These are phyloP conservation scores for Stagonosporopsis vannaccii DNA, from an alignment of 2,329 filamentous ascomycete species.

Conservation along the genomic window DNA sequence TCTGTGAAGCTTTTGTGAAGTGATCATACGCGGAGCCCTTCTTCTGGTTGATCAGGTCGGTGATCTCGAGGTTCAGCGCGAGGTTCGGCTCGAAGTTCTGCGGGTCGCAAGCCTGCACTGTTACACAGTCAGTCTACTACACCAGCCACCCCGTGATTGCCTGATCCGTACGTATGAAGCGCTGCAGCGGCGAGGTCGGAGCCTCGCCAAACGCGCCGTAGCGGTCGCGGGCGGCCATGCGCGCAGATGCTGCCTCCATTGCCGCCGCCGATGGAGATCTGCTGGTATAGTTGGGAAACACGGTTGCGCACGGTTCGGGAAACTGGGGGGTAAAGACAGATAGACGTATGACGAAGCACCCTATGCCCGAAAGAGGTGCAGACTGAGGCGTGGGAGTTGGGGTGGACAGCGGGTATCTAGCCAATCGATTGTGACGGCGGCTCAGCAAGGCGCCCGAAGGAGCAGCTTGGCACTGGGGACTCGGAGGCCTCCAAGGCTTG, in stretches of 20 bases:
- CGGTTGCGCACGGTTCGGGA: slow-evolving; percentile 19
- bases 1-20: background rate
- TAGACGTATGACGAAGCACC: slow-evolving; percentile 21
- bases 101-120: slow-evolving; percentile 90
- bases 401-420: slow-evolving; percentile 12
- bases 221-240: slow-evolving; percentile 93
- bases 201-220: slow-evolving; percentile 83
- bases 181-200: slow-evolving; percentile 84
- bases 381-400: slow-evolving; percentile 16
- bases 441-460: background rate
- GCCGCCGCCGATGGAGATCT: slow-evolving; percentile 28
- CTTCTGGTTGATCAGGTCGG: slow-evolving; percentile 95
- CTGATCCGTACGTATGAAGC: slow-evolving; percentile 75
- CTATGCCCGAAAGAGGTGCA: slow-evolving; percentile 18
- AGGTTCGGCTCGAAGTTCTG: slow-evolving; percentile 99
- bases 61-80: slow-evolving; percentile 93
- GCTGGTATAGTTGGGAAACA: slow-evolving; percentile 22
- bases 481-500: background rate
- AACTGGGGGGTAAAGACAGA: slow-evolving; percentile 13
- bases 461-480: background rate
- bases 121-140: slow-evolving; percentile 20
- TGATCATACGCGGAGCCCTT: slow-evolving; percentile 79
- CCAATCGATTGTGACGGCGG: slow-evolving; percentile 8
- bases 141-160: background rate
- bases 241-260: slow-evolving; percentile 93